Evolutionary conservation across 768 basidiomycete species (phyloP).

Genomic region (Boletus coccyginus): DNA sequence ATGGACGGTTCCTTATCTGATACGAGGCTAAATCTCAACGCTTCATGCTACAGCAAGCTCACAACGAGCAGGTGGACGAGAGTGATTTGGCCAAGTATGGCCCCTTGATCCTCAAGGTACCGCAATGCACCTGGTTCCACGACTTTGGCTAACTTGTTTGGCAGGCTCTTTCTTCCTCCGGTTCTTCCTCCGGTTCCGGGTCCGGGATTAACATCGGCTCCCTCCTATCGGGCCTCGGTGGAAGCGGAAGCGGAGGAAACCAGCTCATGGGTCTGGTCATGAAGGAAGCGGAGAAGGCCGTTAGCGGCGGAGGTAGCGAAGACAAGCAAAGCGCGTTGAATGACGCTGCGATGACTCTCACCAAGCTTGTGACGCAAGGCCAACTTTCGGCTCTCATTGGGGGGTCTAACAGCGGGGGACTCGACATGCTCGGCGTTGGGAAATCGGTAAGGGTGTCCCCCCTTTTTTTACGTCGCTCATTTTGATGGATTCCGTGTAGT

Average conservation of each 20-base stretch:
- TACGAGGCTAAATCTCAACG: background rate
- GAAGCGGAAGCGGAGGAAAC: conserved; percentile 48
- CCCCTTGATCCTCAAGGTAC: conserved; percentile 20
- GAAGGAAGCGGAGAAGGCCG: conserved; percentile 74
- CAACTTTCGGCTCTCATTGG: conserved; percentile 41
- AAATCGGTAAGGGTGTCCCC: conserved; percentile 39
- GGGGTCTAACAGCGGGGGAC: conserved; percentile 68
- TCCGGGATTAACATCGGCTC: conserved; percentile 34
- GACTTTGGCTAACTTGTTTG: conserved; percentile 2
- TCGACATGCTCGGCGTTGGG: conserved; percentile 52
- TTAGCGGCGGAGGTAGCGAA: conserved; percentile 61
- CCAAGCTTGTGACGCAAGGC: conserved; percentile 79
- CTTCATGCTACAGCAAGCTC: conserved; percentile 9
- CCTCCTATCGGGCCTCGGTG: conserved; percentile 33
- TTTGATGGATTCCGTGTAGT: background rate
- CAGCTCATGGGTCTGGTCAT: conserved; percentile 84
- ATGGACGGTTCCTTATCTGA: background rate
- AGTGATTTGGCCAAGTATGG: conserved; percentile 16
- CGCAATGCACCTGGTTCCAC: background rate
- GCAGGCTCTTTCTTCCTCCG: conserved; percentile 18
- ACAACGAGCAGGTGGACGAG: conserved; percentile 13
- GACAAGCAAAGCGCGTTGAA: conserved; percentile 81
- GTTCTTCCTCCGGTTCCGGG: conserved; percentile 28
- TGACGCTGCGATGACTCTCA: conserved; percentile 79
- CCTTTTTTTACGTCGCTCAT: background rate